These are phyloP conservation scores for Metschnikowia gelsemii DNA, from an alignment of 805 yeast species.

Conservation along the genomic window DNA sequence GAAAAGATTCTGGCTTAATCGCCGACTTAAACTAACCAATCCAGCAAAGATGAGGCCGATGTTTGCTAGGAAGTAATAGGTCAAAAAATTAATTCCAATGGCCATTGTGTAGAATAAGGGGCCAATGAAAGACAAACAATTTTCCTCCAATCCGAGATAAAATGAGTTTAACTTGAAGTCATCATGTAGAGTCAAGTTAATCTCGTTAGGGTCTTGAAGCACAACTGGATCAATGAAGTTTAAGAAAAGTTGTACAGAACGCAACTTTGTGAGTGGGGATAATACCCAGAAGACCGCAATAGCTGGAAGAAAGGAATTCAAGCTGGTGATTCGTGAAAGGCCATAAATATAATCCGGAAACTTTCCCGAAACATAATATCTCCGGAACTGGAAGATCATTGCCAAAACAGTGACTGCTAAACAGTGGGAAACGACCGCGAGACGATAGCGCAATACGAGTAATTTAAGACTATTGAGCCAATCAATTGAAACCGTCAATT, in stretches of 20 bases:
- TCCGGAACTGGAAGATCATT: constrained; percentile 54
- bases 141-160: constrained; percentile 66
- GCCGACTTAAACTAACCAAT: background rate
- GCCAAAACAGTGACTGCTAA: constrained; percentile 54
- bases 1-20: background rate
- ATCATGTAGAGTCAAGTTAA: constrained; percentile 36
- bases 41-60: constrained; percentile 14
- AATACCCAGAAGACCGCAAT: constrained; percentile 31
- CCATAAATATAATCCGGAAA: constrained; percentile 39
- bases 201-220: constrained; percentile 44
- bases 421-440: constrained; percentile 71
- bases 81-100: constrained; percentile 40
- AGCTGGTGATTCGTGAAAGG: constrained; percentile 29
- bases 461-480: constrained; percentile 60
- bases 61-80: constrained; percentile 28
- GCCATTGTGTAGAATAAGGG: constrained; percentile 52
- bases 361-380: constrained; percentile 23
- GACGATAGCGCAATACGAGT: constrained; percentile 72
- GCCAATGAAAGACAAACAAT: constrained; percentile 55
- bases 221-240: constrained; percentile 54
- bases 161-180: constrained; percentile 51
- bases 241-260: constrained; percentile 38
- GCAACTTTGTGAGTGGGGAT: constrained; percentile 37
- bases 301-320: constrained; percentile 23
- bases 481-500: constrained; percentile 49